Base-by-base conservation (phyloP, 1,284 basidiomycete species). In the Pyrrhoderma noxium region DNA sequence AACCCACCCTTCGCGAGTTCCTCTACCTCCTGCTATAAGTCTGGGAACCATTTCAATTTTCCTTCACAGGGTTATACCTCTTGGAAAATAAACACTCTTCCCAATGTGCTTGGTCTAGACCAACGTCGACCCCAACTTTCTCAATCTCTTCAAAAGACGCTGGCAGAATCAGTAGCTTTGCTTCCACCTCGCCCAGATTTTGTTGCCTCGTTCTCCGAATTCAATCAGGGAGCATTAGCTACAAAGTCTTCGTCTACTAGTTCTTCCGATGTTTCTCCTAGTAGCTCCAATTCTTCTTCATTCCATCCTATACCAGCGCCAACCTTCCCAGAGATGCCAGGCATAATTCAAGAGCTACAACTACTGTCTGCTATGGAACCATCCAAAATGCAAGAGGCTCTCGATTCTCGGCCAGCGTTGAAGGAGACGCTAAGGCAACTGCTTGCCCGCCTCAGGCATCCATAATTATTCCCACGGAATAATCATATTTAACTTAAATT, bases 361-460 rank as follows among this genome's bases (percentile, higher is more conserved):
- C 34, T n/a, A 2, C 48, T 55, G 22, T 46, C 48, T 3, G 23
- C 44, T 4, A 8, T 55, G 14, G 49, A 55, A 8, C 53, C 49
- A 8, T 35, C 11, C 5, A 23, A 27, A 16, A 16, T 55, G 11
- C 21, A 46, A 16, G 53, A 35, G 27, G 49, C 47, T 7, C 31
- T 55, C 9, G 36, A 47, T 14, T 16, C 48, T 2, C 49, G 39
- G 11, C 53, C 53, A 21, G 35, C 35, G 3, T 41, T 55, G 23
- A 18, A 35, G 8, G 53, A 51, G 23, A 49, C 53, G 14, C 18
- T 48, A n/a, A n/a, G n/a, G n/a, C n/a, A n/a, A n/a, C n/a, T n/a
- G n/a, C n/a, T n/a, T n/a, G n/a, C n/a, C n/a, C n/a, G n/a, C n/a
- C n/a, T n/a, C n/a, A n/a, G n/a, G n/a, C n/a, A n/a, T n/a, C n/a